A percentile compares a stretch with the other conserved stretches of the same genome.
Evolutionary conservation across 306 rosid species (phyloP).

Genomic region (Prunus armeniaca): DNA sequence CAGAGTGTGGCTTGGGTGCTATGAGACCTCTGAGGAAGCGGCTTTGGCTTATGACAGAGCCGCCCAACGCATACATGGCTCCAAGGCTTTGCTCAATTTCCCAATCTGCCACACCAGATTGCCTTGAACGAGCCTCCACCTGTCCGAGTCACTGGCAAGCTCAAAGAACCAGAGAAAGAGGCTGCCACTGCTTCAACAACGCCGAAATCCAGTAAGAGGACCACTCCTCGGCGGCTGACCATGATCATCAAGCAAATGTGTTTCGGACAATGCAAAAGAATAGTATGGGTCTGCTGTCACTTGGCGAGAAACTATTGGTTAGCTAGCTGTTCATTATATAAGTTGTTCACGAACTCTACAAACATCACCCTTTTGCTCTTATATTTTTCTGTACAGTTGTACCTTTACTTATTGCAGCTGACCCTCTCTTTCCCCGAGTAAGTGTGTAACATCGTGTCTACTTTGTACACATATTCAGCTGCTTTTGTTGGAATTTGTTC

Average conservation of each 20-base stretch:
- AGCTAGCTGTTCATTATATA: background rate
- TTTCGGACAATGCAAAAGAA: background rate
- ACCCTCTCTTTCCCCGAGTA: too few relatives aligned
- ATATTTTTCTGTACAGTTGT: too few relatives aligned
- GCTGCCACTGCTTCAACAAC: slow-evolving; percentile 2
- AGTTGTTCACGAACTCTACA: background rate
- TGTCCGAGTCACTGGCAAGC: slow-evolving; percentile 37
- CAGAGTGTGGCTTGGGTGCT: slow-evolving; percentile 56
- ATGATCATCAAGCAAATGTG: slow-evolving; percentile 1
- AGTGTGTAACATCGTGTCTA: too few relatives aligned
- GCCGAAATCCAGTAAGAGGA: slow-evolving; percentile 13
- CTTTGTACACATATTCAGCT: too few relatives aligned
- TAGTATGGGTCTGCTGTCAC: slow-evolving; percentile 2
- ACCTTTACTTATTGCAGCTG: too few relatives aligned
- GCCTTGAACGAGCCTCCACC: slow-evolving; percentile 51
- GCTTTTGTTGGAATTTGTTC: too few relatives aligned
- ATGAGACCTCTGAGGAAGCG: slow-evolving; percentile 59
- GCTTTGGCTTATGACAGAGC: slow-evolving; percentile 63
- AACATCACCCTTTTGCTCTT: too few relatives aligned
- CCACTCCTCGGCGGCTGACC: slow-evolving; percentile 1
- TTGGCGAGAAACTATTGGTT: slow-evolving; percentile 24
- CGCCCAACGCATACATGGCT: slow-evolving; percentile 47
- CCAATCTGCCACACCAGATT: slow-evolving; percentile 34
- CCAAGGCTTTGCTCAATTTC: slow-evolving; percentile 60
- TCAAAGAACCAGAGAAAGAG: slow-evolving; percentile 15